Conservation (phyloP, 306 rosid species). For the Ormosia emarginata region DNA sequence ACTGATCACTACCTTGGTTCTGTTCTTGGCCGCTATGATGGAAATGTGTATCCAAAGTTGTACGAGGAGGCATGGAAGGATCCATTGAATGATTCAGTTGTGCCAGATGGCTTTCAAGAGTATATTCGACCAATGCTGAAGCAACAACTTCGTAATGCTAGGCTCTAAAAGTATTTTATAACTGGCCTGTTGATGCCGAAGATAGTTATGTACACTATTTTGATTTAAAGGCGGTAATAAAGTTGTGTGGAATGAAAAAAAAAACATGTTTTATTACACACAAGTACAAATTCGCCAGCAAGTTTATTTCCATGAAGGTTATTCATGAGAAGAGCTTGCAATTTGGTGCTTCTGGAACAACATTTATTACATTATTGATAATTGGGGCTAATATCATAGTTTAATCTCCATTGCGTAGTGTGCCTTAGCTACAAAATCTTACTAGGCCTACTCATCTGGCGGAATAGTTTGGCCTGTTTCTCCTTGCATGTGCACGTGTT, state of each 20-base stretch:
- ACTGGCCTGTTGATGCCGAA: neutral
- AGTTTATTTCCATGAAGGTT: neutral
- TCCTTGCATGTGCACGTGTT: no score
- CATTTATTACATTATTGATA: neutral
- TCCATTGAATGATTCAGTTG: conserved; percentile 80
- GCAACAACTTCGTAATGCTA: conserved; percentile 91
- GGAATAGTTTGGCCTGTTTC: neutral
- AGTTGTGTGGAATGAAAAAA: conserved; percentile 2
- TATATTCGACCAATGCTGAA: conserved; percentile 81
- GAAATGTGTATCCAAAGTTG: conserved; percentile 89
- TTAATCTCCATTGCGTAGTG: neutral
- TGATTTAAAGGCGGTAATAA: neutral
- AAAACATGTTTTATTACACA: neutral
- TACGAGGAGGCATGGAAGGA: conserved; percentile 97
- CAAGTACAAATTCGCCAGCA: neutral
- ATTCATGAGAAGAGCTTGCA: neutral
- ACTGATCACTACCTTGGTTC: conserved; percentile 93
- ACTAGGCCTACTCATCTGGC: neutral
- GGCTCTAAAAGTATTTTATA: conserved; percentile 45
- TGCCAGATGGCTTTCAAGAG: conserved; percentile 84
- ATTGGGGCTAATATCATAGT: neutral
- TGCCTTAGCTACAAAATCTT: neutral
- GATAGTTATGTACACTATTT: neutral
- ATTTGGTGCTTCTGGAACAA: neutral
- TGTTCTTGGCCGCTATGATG: conserved; percentile 82